Evolutionary conservation across 805 yeast genomes (phyloP), one percentile per base, ranked within the genome.

Genomic region (Brettanomyces nanus): DNA sequence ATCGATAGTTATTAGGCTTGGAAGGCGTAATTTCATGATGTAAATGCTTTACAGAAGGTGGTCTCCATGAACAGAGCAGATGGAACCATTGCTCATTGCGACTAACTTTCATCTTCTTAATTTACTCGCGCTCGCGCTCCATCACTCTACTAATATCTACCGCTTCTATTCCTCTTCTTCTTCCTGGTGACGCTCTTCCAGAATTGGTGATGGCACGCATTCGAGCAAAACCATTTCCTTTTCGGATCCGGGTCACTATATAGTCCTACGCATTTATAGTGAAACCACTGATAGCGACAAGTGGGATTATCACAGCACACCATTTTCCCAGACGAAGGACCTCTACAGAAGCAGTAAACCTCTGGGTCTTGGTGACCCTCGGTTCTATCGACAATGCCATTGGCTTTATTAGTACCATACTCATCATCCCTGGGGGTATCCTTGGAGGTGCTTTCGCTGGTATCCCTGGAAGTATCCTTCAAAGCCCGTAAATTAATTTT

Each of bases 261-360:
- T 42, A 90, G 65, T 1, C 95, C 95, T 30, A 90, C 96, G 66
- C 98, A 92, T 39, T 79, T 81, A 69, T 89, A 90, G 60, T 92
- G 98, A 63, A 90, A 90, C 97, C 97, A 90, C 56, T 86, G 96
- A 25, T 23, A 35, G 46, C 69, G 78, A 65, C 98, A 92, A 49
- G 81, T 78, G 19, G 81, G 82, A 45, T 86, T 84, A 56, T 90
- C 98, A 62, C 98, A 90, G 0, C 92, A 97, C 47, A 90, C 85
- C 98, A 90, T 90, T 51, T 80, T 85, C 19, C 98, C 98, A 49
- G 64, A 68, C 1, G 76, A 68, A 2, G 68, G 70, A n/a, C 71
- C 67, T 31, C 64, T 62, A 47, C 80, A 74, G 49, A 66, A 63
- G 52, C 80, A 74, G 50, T 71, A 74, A 20, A 35, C 31, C 31